These are phyloP conservation scores for Aureobasidium musti DNA, from an alignment of 2,329 filamentous ascomycete species.

Conservation along the genomic window DNA sequence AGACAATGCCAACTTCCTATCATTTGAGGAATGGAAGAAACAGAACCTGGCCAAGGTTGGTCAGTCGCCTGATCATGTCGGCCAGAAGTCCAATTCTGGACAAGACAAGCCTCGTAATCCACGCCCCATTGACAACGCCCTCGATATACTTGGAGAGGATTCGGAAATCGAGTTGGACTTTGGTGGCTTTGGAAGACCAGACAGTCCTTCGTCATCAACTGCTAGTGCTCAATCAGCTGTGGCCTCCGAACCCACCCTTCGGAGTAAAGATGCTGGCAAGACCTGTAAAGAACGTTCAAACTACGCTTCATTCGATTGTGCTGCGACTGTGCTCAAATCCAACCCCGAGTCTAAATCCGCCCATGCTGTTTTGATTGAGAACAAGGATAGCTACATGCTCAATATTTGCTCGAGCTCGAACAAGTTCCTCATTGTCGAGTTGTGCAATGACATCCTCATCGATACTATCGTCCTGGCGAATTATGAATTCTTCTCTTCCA, in stretches of 20 bases:
- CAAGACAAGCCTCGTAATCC: slow-evolving; percentile 54
- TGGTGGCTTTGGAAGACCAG: slow-evolving; percentile 57
- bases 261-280: slow-evolving; percentile 91
- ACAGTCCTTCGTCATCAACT: slow-evolving; percentile 14
- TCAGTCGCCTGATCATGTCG: slow-evolving; percentile 71
- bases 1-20: slow-evolving; percentile 82
- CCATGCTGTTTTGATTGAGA: slow-evolving; percentile 87
- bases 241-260: slow-evolving; percentile 46
- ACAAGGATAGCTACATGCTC: slow-evolving; percentile 98
- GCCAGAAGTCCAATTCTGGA: slow-evolving; percentile 46
- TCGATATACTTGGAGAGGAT: slow-evolving; percentile 83
- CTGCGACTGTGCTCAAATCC: slow-evolving; percentile 88
- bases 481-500: slow-evolving; percentile 98
- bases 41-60: slow-evolving; percentile 85
- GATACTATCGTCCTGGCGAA: slow-evolving; percentile 98
- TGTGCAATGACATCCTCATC: slow-evolving; percentile 83
- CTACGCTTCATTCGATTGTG: slow-evolving; percentile 95
- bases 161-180: slow-evolving; percentile 79
- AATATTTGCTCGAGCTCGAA: slow-evolving; percentile 83
- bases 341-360: slow-evolving; percentile 84
- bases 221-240: slow-evolving; percentile 16
- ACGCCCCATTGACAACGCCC: slow-evolving; percentile 63
- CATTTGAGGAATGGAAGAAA: slow-evolving; percentile 98
- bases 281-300: slow-evolving; percentile 98
- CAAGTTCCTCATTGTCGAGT: slow-evolving; percentile 92